These are phyloP conservation scores for Diplodia mutila DNA, from an alignment of 2,329 filamentous ascomycete genomes.

Conservation along the genomic window DNA sequence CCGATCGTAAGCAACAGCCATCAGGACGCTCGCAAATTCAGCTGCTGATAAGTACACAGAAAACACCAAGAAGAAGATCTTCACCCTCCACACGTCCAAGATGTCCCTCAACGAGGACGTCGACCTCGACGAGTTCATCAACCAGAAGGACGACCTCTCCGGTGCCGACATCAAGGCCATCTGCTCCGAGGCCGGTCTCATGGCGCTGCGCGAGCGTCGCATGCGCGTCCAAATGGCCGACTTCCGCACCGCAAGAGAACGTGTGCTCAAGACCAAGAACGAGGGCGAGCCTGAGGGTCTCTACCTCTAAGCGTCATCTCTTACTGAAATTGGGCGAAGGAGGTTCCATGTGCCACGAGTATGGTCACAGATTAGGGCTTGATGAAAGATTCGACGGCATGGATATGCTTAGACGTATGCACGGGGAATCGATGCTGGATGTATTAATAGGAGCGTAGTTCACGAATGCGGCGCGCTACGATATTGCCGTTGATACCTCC, in stretches of 20 bases:
- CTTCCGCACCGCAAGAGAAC: slow-evolving; percentile 88
- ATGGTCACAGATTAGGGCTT: background rate
- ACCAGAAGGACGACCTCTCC: slow-evolving; percentile 94
- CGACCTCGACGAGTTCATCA: slow-evolving; percentile 98
- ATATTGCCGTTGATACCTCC: slow-evolving; percentile 11
- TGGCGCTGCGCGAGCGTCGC: slow-evolving; percentile 89
- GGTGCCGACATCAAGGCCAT: slow-evolving; percentile 99
- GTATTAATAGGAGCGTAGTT: slow-evolving; percentile 17
- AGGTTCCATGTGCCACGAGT: background rate
- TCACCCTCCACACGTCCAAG: slow-evolving; percentile 96
- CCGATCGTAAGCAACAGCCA: slow-evolving; percentile 59
- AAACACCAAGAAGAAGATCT: slow-evolving; percentile 97
- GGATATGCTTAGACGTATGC: slow-evolving; percentile 17
- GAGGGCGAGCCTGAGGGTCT: slow-evolving; percentile 97
- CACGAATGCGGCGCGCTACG: slow-evolving; percentile 2
- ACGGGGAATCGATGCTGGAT: background rate
- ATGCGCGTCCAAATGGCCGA: slow-evolving; percentile 99
- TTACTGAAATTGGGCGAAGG: background rate
- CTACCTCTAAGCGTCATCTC: slow-evolving; percentile 74
- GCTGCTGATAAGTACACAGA: slow-evolving; percentile 68
- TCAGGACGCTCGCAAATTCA: background rate
- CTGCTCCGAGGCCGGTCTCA: slow-evolving; percentile 92
- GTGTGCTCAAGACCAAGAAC: slow-evolving; percentile 96
- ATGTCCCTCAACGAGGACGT: slow-evolving; percentile 97
- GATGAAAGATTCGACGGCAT: slow-evolving; percentile 1